A percentile compares a stretch with the other conserved stretches of the same genome.
These are phyloP conservation scores for Coemansia sp. DNA, from an alignment of 192 early-diverging fungal species.

Conservation along the genomic window DNA sequence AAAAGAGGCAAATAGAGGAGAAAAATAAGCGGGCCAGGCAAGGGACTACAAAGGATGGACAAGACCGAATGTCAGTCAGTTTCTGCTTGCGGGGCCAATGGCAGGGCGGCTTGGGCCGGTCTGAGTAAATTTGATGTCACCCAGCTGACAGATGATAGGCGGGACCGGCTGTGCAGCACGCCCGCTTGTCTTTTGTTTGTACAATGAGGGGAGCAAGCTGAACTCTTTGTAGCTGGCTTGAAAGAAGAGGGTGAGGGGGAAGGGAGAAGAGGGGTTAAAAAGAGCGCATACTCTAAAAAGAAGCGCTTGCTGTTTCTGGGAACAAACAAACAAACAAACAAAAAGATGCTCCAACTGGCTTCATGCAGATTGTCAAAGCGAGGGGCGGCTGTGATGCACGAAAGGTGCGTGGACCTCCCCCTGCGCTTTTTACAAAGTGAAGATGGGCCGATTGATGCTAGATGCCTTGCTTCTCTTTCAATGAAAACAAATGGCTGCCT, in stretches of 20 bases:
- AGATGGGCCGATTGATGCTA: conserved; percentile 1
- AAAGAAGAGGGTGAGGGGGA: not conserved
- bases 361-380: not conserved
- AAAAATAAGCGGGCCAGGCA: not conserved
- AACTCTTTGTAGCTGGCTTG: conserved; percentile 7
- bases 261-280: conserved; percentile 1
- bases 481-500: not conserved
- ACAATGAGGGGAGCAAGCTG: not conserved
- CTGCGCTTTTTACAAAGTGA: conserved; percentile 1
- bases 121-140: conserved; percentile 2
- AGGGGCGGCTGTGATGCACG: not conserved
- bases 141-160: not conserved
- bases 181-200: conserved; percentile 5
- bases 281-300: not conserved
- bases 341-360: not conserved
- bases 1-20: not conserved
- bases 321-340: conserved; percentile 5
- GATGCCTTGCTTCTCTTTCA: not conserved
- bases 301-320: conserved; percentile 2
- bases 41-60: conserved; percentile 9
- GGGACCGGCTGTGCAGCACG: not conserved
- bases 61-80: not conserved
- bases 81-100: not conserved
- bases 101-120: not conserved
- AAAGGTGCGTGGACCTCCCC: not conserved